Evolutionary conservation across 805 yeast species (phyloP).

Genomic region (Lipomyces japonicus): DNA sequence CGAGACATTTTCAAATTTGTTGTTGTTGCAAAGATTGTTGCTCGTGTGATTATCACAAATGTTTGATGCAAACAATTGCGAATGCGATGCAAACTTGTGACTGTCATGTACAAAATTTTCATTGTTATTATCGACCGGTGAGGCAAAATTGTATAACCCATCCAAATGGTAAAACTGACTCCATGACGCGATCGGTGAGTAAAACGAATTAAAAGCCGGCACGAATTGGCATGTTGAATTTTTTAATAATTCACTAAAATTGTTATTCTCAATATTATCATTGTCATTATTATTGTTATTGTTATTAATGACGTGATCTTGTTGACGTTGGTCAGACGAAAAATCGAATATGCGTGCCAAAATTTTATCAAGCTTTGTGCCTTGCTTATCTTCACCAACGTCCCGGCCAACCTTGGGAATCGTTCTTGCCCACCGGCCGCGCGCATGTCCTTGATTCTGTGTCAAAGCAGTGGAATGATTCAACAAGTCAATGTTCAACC

Average conservation of each 20-base stretch:
- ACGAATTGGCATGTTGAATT: constrained; percentile 10
- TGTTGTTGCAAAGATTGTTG: too few relatives aligned
- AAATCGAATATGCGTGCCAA: too few relatives aligned
- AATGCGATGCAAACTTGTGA: constrained; percentile 12
- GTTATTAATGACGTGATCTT: background rate
- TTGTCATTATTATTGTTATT: background rate
- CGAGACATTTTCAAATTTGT: constrained; percentile 2
- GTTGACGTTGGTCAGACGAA: background rate
- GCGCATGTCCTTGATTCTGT: too few relatives aligned
- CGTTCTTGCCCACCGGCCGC: too few relatives aligned
- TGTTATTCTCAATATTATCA: background rate
- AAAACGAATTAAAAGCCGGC: constrained; percentile 30
- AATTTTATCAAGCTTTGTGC: background rate
- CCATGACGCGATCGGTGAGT: constrained; percentile 38
- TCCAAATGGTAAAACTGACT: constrained; percentile 34
- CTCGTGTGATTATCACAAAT: too few relatives aligned
- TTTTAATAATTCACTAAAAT: background rate
- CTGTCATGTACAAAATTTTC: background rate
- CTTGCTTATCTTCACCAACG: background rate
- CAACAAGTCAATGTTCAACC: constrained; percentile 50
- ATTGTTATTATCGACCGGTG: constrained; percentile 13
- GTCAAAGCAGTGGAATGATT: background rate
- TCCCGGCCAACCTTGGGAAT: background rate
- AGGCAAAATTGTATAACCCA: constrained; percentile 23
- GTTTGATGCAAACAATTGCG: constrained; percentile 10